phyloP scores from a whole-genome alignment of 2,329 filamentous ascomycete genomes.

The Talaromyces albobiverticillius region DNA sequence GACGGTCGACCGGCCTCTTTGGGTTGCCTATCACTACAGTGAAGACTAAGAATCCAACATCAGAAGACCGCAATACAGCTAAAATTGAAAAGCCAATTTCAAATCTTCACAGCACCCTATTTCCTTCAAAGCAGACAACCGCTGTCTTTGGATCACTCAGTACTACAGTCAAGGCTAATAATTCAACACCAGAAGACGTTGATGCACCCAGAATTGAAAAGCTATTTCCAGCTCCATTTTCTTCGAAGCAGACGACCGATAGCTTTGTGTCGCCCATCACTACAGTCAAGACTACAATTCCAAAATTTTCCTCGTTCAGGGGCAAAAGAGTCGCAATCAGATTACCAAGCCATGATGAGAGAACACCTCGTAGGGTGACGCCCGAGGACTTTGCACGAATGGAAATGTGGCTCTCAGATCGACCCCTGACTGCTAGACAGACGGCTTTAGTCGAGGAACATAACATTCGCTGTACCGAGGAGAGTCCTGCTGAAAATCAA shows the following conservation, averaged over 20 bases:
- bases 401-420: neutral
- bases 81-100: neutral
- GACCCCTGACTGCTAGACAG: neutral
- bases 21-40: too few species aligned
- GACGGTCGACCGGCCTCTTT: too few species aligned
- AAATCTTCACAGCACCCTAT: neutral
- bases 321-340: neutral
- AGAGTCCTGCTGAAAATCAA: neutral
- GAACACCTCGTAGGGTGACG: neutral
- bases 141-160: too few species aligned
- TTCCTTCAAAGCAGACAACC: too few species aligned
- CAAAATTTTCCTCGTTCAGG: neutral
- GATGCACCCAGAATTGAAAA: neutral
- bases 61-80: neutral
- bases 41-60: neutral
- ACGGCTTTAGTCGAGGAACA: neutral
- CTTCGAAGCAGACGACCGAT: neutral
- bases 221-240: too few species aligned
- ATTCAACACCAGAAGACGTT: neutral
- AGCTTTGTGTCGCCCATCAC: neutral
- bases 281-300: neutral
- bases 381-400: neutral
- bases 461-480: neutral
- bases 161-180: neutral
- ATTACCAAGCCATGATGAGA: slow-evolving; percentile 1